Conservation (phyloP, 2,329 filamentous ascomycete species). For the Ophiostoma angusticollis region DNA sequence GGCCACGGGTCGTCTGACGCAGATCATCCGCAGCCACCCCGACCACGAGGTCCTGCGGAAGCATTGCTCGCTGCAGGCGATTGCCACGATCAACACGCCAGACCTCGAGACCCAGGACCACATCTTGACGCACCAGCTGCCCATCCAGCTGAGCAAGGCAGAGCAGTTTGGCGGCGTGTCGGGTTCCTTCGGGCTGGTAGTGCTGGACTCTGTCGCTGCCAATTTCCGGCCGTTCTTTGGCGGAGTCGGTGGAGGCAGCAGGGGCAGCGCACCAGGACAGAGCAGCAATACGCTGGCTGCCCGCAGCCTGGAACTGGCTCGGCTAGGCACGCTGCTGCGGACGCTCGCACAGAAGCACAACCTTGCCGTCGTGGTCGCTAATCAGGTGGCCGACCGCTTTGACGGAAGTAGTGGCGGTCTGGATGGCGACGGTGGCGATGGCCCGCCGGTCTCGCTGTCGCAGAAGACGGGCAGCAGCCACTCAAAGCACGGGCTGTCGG, state of each 20-base stretch:
- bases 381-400: slow-evolving; percentile 91
- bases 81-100: slow-evolving; percentile 70
- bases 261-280: not conserved
- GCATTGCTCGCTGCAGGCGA: slow-evolving; percentile 49
- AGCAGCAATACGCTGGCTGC: slow-evolving; percentile 45
- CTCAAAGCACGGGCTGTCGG: not conserved
- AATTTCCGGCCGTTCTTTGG: slow-evolving; percentile 93
- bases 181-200: slow-evolving; percentile 53
- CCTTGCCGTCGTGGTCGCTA: slow-evolving; percentile 80
- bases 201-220: slow-evolving; percentile 85
- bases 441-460: slow-evolving; percentile 5
- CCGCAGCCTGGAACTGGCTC: slow-evolving; percentile 63
- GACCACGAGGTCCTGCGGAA: slow-evolving; percentile 34
- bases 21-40: slow-evolving; percentile 61
- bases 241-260: slow-evolving; percentile 26
- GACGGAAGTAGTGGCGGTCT: slow-evolving; percentile 9
- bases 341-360: slow-evolving; percentile 60
- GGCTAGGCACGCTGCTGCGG: slow-evolving; percentile 62
- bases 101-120: slow-evolving; percentile 94
- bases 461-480: slow-evolving; percentile 1
- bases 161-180: slow-evolving; percentile 44
- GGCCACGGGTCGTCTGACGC: slow-evolving; percentile 65
- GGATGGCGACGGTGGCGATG: not conserved
- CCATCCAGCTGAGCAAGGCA: slow-evolving; percentile 52
- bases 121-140: slow-evolving; percentile 84